Percentiles rank a stretch among this genome's conserved stretches.
phyloP scores from a whole-genome alignment of 163 green algal genomes.

The Chloromonas sp. region DNA sequence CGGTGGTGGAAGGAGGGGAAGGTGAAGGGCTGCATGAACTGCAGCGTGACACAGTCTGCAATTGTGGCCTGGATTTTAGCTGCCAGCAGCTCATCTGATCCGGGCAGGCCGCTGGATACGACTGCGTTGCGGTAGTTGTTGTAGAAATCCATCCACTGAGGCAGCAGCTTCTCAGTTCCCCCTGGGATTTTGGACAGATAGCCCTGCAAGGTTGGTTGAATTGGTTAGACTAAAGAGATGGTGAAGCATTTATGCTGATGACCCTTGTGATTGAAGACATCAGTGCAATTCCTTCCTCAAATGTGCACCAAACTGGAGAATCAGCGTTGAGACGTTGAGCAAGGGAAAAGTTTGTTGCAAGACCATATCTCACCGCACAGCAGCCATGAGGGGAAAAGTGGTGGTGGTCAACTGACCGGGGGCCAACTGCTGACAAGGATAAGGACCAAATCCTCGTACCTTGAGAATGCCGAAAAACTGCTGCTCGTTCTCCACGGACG shows the following conservation, averaged over 20 bases:
- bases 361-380: no score
- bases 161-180: slow-evolving; percentile 54
- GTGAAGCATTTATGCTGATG: not conserved
- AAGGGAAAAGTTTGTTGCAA: not conserved
- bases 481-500: slow-evolving; percentile 16
- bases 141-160: slow-evolving; percentile 76
- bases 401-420: no score
- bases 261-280: not conserved
- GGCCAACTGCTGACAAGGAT: no score
- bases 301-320: not conserved
- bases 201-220: not conserved
- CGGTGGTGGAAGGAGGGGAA: slow-evolving; percentile 79
- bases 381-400: no score
- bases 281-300: not conserved
- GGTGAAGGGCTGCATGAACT: slow-evolving; percentile 70
- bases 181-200: not conserved
- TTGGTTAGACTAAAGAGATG: not conserved
- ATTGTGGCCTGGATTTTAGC: slow-evolving; percentile 66
- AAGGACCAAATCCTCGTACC: not conserved
- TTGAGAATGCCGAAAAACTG: slow-evolving; percentile 17
- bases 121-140: slow-evolving; percentile 79
- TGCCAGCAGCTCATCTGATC: slow-evolving; percentile 55
- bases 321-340: not conserved
- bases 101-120: slow-evolving; percentile 42
- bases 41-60: slow-evolving; percentile 58